Evolutionary conservation across 106 monocot species (phyloP), one percentile per base, ranked within the genome.

Genomic region (Alisma plantagoaquatica): DNA sequence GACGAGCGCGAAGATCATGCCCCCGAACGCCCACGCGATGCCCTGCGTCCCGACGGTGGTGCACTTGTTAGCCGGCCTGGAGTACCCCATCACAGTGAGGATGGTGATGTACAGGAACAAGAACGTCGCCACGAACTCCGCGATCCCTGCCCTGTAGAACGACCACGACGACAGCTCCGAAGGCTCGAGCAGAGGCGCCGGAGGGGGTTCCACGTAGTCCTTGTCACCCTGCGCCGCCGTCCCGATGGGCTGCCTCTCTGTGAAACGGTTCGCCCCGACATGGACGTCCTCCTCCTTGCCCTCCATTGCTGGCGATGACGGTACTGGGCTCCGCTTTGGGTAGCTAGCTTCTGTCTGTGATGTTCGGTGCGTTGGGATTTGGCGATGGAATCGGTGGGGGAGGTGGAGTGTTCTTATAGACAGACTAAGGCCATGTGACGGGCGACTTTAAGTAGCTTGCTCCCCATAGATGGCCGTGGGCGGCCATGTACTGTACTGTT

Each of bases 51-150:
- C 70, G 21, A 76, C 75, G 3, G 69, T 65, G 19, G 41, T 23
- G 60, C 75, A 76, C 59, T 58, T 63, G 54, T 29, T 43, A 18
- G 27, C 28, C 43, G 32, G 53, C 19, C 38, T 52, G 51, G 47
- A 46, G 12, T 62, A 70, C 3, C 75, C 75, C 75, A 76, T 70
- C 38, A 76, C 75, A 0, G 75, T 76, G 43, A 76, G 63, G 54
- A 76, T 49, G 41, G 75, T 70, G 53, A 76, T 70, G 65, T 76
- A 76, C 51, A 76, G 75, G 60, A 76, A 76, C 28, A 76, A 41
- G 64, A 76, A 76, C 65, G 75, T 76, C 29, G 75, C 75, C 15
- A 76, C 41, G 75, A 76, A 76, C 70, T 76, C 75, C 7, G 75
- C 75, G 8, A 75, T 75, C 12, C 75, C 75, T 3, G 75, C 75